Conservation (phyloP, 805 yeast genomes). For the Teunomyces pallodes region DNA sequence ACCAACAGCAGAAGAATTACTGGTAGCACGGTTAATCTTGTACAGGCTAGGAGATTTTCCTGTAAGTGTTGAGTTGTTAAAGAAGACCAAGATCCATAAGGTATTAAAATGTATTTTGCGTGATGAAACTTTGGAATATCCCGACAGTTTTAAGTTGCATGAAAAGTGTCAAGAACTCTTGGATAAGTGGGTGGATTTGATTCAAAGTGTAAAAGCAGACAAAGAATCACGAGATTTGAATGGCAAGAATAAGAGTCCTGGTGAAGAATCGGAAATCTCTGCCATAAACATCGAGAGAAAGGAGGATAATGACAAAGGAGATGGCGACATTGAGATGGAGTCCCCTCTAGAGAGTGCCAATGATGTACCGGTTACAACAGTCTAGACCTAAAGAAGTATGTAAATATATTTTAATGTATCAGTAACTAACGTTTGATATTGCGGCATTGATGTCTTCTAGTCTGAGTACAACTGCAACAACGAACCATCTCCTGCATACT, state of each 20-base stretch:
- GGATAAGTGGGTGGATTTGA: slow-evolving; percentile 37
- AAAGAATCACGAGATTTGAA: slow-evolving; percentile 10
- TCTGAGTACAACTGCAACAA: neutral
- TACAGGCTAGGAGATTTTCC: slow-evolving; percentile 43
- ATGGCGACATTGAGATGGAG: slow-evolving; percentile 1
- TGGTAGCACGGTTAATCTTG: slow-evolving; percentile 38
- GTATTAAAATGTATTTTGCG: slow-evolving; percentile 48
- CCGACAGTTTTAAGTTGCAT: slow-evolving; percentile 46
- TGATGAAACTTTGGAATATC: slow-evolving; percentile 37
- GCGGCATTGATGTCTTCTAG: neutral
- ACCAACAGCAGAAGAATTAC: slow-evolving; percentile 45
- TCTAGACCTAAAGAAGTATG: slow-evolving; percentile 5
- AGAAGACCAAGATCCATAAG: slow-evolving; percentile 49
- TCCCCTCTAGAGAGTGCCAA: slow-evolving; percentile 1
- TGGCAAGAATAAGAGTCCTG: slow-evolving; percentile 1
- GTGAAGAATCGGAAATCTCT: slow-evolving; percentile 12
- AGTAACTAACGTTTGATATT: neutral
- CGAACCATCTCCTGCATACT: neutral
- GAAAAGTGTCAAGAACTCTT: slow-evolving; percentile 42
- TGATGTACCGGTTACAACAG: slow-evolving; percentile 10
- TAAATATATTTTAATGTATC: neutral
- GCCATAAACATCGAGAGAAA: slow-evolving; percentile 9
- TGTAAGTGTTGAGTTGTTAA: slow-evolving; percentile 38
- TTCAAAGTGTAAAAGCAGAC: slow-evolving; percentile 37
- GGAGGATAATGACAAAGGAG: slow-evolving; percentile 6